Evolutionary conservation across 768 basidiomycete species (phyloP).

Genomic region (Rhodocollybia butyracea): DNA sequence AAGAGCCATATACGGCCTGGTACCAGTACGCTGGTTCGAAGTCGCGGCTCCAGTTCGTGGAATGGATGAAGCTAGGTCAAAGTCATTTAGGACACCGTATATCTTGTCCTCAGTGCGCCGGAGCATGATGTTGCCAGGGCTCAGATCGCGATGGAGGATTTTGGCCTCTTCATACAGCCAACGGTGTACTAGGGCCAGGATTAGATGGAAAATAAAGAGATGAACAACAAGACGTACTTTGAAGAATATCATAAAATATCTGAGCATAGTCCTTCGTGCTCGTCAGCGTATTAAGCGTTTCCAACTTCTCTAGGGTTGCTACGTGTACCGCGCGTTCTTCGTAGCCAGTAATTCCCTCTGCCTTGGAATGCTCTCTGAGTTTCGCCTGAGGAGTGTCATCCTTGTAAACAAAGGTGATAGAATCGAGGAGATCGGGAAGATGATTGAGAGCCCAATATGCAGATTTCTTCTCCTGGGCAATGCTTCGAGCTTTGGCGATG

Average conservation of each 20-base stretch:
- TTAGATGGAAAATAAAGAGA: background rate
- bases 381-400: background rate
- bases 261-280: background rate
- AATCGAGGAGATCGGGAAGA: background rate
- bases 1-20: slow-evolving; percentile 2
- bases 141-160: slow-evolving; percentile 15
- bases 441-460: background rate
- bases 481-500: background rate
- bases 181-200: slow-evolving; percentile 4
- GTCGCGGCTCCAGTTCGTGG: background rate
- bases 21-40: slow-evolving; percentile 1
- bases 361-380: background rate
- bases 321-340: background rate
- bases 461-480: background rate
- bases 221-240: background rate
- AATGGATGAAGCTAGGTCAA: slow-evolving; percentile 6
- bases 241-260: background rate
- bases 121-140: slow-evolving; percentile 13
- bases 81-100: slow-evolving; percentile 12
- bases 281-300: background rate
- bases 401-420: background rate
- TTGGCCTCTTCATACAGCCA: slow-evolving; percentile 6
- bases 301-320: background rate
- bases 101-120: slow-evolving; percentile 10
- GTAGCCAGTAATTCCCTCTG: background rate